phyloP scores from a whole-genome alignment of 306 rosid species.

The Malus orientalis region DNA sequence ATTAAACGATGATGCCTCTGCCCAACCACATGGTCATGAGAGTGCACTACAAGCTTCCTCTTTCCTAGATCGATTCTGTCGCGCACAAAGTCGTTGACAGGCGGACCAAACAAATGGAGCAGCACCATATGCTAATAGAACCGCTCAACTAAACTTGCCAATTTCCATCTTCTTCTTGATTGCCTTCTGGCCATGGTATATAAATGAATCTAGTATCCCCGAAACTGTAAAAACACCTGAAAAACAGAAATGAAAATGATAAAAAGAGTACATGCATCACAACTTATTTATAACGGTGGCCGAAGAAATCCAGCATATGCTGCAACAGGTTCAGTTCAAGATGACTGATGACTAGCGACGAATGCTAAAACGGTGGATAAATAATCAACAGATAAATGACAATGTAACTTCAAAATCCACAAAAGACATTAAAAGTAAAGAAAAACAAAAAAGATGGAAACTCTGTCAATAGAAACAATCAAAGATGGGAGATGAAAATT shows the following conservation, averaged over 20 bases:
- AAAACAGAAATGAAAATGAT: neutral
- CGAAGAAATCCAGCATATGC: neutral
- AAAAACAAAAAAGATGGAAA: neutral
- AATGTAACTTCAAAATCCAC: neutral
- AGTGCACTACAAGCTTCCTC: slow-evolving; percentile 21
- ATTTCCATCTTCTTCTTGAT: slow-evolving; percentile 97
- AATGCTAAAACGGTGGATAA: neutral
- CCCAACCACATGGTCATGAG: slow-evolving; percentile 15
- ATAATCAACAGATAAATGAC: neutral
- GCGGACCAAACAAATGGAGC: slow-evolving; percentile 27
- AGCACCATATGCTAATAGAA: slow-evolving; percentile 4
- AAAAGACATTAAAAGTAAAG: no score
- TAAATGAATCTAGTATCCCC: slow-evolving; percentile 88
- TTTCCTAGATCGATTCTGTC: slow-evolving; percentile 27
- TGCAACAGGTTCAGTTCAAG: neutral
- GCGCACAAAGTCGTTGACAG: slow-evolving; percentile 34
- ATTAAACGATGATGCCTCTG: slow-evolving; percentile 19
- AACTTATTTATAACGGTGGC: neutral
- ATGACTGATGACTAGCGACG: neutral
- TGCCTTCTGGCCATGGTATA: slow-evolving; percentile 93
- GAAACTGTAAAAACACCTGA: slow-evolving; percentile 90
- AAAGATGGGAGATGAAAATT: neutral
- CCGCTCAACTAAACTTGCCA: slow-evolving; percentile 69
- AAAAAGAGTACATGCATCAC: no score
- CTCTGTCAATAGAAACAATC: neutral